Evolutionary conservation across 495 filamentous ascomycete genomes (phyloP), one percentile per base, ranked within the genome.

Genomic region (Chaetomium cochliodes): DNA sequence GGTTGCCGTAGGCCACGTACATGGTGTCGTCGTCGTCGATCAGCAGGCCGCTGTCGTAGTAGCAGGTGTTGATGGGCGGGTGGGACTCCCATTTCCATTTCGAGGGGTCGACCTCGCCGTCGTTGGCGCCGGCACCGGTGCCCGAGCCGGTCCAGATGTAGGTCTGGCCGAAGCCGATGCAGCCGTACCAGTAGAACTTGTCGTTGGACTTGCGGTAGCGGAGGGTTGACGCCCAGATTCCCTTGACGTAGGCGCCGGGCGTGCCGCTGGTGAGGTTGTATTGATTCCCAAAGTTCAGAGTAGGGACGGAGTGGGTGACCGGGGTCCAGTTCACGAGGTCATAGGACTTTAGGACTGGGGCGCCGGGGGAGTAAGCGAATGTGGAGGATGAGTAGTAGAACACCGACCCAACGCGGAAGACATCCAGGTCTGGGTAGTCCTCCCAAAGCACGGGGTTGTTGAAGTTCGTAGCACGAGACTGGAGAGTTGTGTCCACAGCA

Each of bases 301-400:
- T 67, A 0, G 84, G 85, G 0, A 88, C 77, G 12, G 80, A 81
- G 69, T 87, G 84, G 0, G 78, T 73, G 57, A 85, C 76, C 26
- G 74, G 77, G 37, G 84, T 80, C 85, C 84, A 87, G 70, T 85
- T 81, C 25, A 81, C 74, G 2, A 88, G 80, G 68, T 88, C 81
- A 63, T 78, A 79, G 2, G 84, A 86, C 18, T 74, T 74, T 6
- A 88, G 76, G 25, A 88, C 74, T 2, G 85, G 85, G 1, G 85
- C 85, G 54, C 85, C 85, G 6, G 84, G 85, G 11, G 82, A 86
- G 68, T 82, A 85, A 61, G 81, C 78, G 69, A 86, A 81, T 18
- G 77, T 85, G 12, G 83, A 86, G 18, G 84, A 80, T 0, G 83
- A 83, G 74, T 82, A 84, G 73, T 85, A 86, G 72, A 74, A 84